phyloP scores from a whole-genome alignment of 495 filamentous ascomycete genomes.

The Penicillium alfredii region DNA sequence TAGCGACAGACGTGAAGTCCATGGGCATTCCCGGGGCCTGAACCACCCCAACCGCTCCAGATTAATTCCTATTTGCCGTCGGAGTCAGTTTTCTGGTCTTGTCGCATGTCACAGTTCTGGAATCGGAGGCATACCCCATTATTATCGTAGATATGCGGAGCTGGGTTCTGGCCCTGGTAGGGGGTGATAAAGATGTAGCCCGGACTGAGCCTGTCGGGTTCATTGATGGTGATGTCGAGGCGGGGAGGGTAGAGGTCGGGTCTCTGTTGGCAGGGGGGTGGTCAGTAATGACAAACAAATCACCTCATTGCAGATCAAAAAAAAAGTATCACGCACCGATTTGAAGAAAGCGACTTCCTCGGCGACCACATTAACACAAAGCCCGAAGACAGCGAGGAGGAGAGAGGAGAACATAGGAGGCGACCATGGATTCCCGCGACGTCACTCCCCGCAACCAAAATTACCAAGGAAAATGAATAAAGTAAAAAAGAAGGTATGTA shows the following conservation, averaged over 20 bases:
- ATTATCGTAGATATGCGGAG: conserved; percentile 42
- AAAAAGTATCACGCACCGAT: conserved; percentile 18
- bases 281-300: background rate
- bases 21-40: conserved; percentile 37
- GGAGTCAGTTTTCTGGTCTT: conserved; percentile 9
- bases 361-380: conserved; percentile 10
- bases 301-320: too few species aligned
- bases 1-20: conserved; percentile 43
- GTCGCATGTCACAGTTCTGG: background rate
- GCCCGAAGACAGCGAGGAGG: conserved; percentile 8
- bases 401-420: conserved; percentile 12
- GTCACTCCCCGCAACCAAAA: conserved; percentile 8
- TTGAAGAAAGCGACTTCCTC: conserved; percentile 23
- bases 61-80: conserved; percentile 35
- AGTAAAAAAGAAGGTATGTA: conserved; percentile 11
- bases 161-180: conserved; percentile 35
- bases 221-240: conserved; percentile 26
- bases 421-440: conserved; percentile 17
- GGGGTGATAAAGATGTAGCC: conserved; percentile 43
- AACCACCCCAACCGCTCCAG: conserved; percentile 41
- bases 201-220: conserved; percentile 28
- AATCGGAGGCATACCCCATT: conserved; percentile 30
- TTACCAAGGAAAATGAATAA: conserved; percentile 1
- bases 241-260: conserved; percentile 37
- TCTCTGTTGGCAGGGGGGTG: conserved; percentile 17